A percentile compares a stretch with the other conserved stretches of the same genome.
These are phyloP conservation scores for Candida sonorensis DNA, from an alignment of 805 yeast genomes.

Conservation along the genomic window DNA sequence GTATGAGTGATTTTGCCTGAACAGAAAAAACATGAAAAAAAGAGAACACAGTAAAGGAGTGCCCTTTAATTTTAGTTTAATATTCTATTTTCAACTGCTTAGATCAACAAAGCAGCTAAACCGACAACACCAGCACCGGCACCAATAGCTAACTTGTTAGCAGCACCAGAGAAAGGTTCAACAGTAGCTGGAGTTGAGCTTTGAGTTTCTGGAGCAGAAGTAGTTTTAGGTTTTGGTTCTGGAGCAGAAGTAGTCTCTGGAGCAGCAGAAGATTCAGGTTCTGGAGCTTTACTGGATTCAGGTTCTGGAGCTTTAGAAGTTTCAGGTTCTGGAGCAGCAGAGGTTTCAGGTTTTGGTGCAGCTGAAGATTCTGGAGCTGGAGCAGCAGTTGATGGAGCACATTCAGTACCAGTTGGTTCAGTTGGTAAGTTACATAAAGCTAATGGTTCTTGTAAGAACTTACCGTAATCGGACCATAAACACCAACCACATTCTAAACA, in stretches of 20 bases:
- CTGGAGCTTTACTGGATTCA: conserved; percentile 1
- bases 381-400: background rate
- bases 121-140: conserved; percentile 18
- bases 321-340: conserved; percentile 3
- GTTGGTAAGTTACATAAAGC: conserved; percentile 3
- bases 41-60: too few relatives aligned
- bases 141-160: conserved; percentile 12
- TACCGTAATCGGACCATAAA: conserved; percentile 7
- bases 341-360: too few relatives aligned
- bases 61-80: too few relatives aligned
- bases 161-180: conserved; percentile 8
- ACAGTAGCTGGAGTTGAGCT: conserved; percentile 2
- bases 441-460: conserved; percentile 4
- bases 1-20: too few relatives aligned
- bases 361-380: too few relatives aligned
- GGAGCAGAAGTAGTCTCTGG: conserved; percentile 11
- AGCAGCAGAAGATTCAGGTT: conserved; percentile 1
- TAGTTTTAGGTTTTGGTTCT: conserved; percentile 4
- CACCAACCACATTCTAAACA: conserved; percentile 28
- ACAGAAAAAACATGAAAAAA: too few relatives aligned
- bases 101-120: conserved; percentile 15
- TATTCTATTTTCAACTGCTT: background rate
- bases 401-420: conserved; percentile 1
- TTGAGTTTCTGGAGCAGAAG: conserved; percentile 5
- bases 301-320: conserved; percentile 1